Evolutionary conservation across 306 rosid species (phyloP), one percentile per base, ranked within the genome.

Genomic region (Glycyrrhiza uralensis): DNA sequence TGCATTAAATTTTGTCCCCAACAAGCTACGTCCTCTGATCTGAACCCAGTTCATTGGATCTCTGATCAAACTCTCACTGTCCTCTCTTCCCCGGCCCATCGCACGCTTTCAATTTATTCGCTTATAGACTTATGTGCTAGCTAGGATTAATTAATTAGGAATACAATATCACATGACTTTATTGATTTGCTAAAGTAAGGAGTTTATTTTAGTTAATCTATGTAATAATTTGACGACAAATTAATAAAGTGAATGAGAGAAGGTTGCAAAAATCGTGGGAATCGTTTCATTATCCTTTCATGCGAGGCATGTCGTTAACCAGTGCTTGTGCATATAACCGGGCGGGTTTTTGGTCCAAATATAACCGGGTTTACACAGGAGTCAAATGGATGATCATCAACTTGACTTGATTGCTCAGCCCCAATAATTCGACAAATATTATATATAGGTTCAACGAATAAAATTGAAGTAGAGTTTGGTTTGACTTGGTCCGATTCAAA

Each of bases 1-100:
- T n/a, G 29, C 66, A 24, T 70, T 42, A 18, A 55, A 38, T 54
- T 55, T 70, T 55, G 76, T 70, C 66, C 17, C 24, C 6, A 8
- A n/a, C n/a, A n/a, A n/a, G n/a, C n/a, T 52, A 18, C 10, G 38
- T 32, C 20, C 72, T 2, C 17, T 39, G 1, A 42, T 64, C 57
- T 28, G 42, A 47, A 11, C 13, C 60, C 29, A 67, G 18, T 50
- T 68, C 44, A 47, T 46, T 66, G 59, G 45, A 55, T 50, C 57
- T 20, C 59, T 23, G 32, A 52, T 52, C 30, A 52, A 52, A 52
- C 59, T 52, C 59, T 52, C 59, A 52, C 59, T 12, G 59, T 52
- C n/a, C 22, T 11, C 22, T 11, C 30, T 52, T 52, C 59, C 15
- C 23, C 59, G 33, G n/a, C n/a, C n/a, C n/a, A n/a, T 23, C 59